A percentile compares a stretch with the other conserved stretches of the same genome.
Evolutionary conservation across 2,329 filamentous ascomycete genomes (phyloP).

Genomic region (Aureobasidium sp.): DNA sequence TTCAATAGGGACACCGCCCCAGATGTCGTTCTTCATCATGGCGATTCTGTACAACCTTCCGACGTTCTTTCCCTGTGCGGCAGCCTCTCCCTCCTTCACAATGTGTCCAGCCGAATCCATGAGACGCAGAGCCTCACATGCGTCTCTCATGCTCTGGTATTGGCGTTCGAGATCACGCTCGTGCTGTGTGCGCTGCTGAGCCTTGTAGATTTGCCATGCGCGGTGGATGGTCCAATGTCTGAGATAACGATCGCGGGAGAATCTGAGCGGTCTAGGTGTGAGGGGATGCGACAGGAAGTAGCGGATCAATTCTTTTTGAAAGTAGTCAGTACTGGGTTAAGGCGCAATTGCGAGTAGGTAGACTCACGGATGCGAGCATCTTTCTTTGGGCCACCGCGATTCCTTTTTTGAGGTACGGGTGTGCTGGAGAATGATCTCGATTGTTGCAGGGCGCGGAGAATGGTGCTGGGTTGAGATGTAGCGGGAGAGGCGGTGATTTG

Average conservation of each 20-base stretch:
- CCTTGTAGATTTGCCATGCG: constrained; percentile 76
- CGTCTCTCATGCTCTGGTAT: constrained; percentile 73
- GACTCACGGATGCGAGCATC: constrained; percentile 26
- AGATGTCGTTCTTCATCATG: constrained; percentile 85
- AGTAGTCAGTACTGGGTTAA: neutral
- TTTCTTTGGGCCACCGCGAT: constrained; percentile 24
- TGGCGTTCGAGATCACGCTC: constrained; percentile 66
- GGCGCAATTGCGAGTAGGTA: neutral
- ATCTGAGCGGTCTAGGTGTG: constrained; percentile 69
- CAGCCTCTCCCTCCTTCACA: constrained; percentile 20
- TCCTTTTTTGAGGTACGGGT: constrained; percentile 28
- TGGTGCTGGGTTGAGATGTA: neutral
- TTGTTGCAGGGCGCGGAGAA: constrained; percentile 14
- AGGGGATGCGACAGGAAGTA: constrained; percentile 62
- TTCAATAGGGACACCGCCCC: constrained; percentile 78
- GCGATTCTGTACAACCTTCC: constrained; percentile 77
- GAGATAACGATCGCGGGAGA: constrained; percentile 77
- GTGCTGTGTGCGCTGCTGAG: constrained; percentile 54
- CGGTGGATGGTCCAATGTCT: constrained; percentile 99
- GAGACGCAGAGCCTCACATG: constrained; percentile 72
- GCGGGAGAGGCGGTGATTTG: neutral
- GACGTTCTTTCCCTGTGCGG: constrained; percentile 41
- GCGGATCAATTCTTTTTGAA: constrained; percentile 48
- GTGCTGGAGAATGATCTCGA: constrained; percentile 27
- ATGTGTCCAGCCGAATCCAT: constrained; percentile 36